Evolutionary conservation across 1,139 yeast species (phyloP), one percentile per base, ranked within the genome.

Genomic region (Yamadazyma blattariae): DNA sequence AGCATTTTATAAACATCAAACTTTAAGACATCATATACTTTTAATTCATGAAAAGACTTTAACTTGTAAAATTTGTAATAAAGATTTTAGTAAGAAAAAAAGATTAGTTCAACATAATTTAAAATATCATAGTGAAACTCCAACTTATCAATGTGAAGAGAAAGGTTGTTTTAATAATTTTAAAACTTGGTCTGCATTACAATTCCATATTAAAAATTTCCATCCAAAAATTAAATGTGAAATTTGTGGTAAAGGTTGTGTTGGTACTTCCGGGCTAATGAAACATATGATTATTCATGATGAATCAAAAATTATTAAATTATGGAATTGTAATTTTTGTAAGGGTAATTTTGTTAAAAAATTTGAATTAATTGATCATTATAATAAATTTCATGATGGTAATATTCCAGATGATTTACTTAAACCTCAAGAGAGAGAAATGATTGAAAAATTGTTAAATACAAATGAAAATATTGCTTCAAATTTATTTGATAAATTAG

Each of bases 111-210:
- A 74, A 38, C 95, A 84, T 54, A 70, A 74, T 37, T 65, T 72
- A 20, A 81, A 74, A 47, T 74, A 68, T 44, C 94, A 84, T 46
- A 70, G 75, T 26, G 69, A 63, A 25, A 55, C 73, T 0, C 75
- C 82, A 0, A 71, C 73, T 8, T 75, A 81, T 42, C 80, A 75
- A 41, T 84, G 95, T 57, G 79, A 77, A 34, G 70, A 62, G 42
- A 68, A 78, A 1, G 79, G 79, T 1, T 84, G 95, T 52, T 68
- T 71, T 41, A 56, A 64, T 39, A 67, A 70, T 36, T 86, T 87
- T 57, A 72, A 74, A 41, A 82, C 86, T 0, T 85, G 95, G 94
- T 75, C 88, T 1, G 83, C 82, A 1, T 63, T 88, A 27, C 92
- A 82, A 49, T 57, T 72, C 8, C 97, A 90, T 57, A 65, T 78